Conservation (phyloP, 2,329 filamentous ascomycete genomes). For the Ploettnerulaceae sp. region DNA sequence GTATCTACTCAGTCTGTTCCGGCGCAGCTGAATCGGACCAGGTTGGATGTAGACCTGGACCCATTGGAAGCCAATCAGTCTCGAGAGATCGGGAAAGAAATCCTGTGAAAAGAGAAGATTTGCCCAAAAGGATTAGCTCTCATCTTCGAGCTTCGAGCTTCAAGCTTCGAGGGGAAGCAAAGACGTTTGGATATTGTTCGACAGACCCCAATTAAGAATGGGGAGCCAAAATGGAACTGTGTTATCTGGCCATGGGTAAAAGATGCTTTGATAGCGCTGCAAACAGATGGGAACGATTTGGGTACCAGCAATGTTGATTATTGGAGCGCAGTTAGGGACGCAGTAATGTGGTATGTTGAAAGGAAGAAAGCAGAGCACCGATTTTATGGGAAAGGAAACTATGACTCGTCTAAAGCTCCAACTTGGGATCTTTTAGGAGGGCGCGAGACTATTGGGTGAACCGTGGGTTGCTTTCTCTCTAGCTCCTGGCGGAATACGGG, state of each 20-base stretch:
- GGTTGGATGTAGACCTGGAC: too few species aligned
- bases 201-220: constrained; percentile 32
- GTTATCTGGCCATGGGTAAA: constrained; percentile 37
- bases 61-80: too few species aligned
- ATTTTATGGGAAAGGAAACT: constrained; percentile 17
- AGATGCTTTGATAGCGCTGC: constrained; percentile 34
- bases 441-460: constrained; percentile 10
- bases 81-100: too few species aligned
- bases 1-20: too few species aligned
- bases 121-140: too few species aligned
- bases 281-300: constrained; percentile 35
- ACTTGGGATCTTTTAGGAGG: constrained; percentile 13
- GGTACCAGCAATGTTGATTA: constrained; percentile 35
- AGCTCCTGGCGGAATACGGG: neutral
- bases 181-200: constrained; percentile 6
- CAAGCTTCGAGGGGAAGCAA: constrained; percentile 22
- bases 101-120: too few species aligned
- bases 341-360: constrained; percentile 35
- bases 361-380: constrained; percentile 31
- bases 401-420: constrained; percentile 9
- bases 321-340: constrained; percentile 36
- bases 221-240: constrained; percentile 38
- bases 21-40: too few species aligned
- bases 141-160: too few species aligned
- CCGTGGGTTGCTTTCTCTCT: neutral